These are phyloP conservation scores for Solanum pinnatisectum DNA, from an alignment of 257 asterid genomes.

Conservation along the genomic window DNA sequence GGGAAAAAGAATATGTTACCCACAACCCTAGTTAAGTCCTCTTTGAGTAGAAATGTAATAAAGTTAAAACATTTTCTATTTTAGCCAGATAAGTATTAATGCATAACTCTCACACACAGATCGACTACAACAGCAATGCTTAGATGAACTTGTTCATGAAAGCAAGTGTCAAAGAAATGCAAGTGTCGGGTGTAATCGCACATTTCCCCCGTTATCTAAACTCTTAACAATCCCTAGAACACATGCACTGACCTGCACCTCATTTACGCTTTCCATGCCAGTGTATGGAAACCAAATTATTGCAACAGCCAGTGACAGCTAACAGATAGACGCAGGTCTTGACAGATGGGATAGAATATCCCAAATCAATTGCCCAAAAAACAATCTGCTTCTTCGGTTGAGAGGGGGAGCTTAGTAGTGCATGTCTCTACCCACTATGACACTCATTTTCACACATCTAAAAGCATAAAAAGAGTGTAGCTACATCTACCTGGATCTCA, in stretches of 20 bases:
- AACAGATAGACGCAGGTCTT: neutral
- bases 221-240: neutral
- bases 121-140: neutral
- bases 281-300: neutral
- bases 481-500: slow-evolving; percentile 78
- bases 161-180: neutral
- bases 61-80: neutral
- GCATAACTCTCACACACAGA: neutral
- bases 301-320: neutral
- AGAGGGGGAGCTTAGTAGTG: neutral
- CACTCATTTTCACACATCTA: neutral
- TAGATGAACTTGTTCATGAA: neutral
- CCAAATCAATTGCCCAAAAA: neutral
- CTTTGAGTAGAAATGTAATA: neutral
- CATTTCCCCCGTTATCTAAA: neutral
- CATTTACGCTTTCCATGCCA: neutral
- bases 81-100: neutral
- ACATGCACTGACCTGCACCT: neutral
- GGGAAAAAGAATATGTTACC: neutral
- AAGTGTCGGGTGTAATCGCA: neutral
- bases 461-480: neutral
- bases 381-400: neutral
- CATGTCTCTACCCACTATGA: neutral
- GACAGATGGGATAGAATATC: neutral
- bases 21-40: neutral